Conservation (phyloP, 306 rosid species). For the Inga oerstediana region DNA sequence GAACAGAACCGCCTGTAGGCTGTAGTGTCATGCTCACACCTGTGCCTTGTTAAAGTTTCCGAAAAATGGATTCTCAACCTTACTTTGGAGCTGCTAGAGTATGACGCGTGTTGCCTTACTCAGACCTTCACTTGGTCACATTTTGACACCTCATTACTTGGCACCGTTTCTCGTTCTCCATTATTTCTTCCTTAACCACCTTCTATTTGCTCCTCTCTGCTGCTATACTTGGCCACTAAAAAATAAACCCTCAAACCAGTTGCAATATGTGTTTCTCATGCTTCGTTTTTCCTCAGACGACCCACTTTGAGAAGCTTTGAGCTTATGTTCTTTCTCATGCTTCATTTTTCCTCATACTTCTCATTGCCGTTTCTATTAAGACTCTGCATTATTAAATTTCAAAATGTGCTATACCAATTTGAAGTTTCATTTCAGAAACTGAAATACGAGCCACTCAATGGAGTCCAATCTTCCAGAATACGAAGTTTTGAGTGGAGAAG, state of each 20-base stretch:
- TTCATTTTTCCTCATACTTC: background rate
- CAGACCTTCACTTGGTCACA: background rate
- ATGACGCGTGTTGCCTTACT: slow-evolving; percentile 1
- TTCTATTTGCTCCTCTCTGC: background rate
- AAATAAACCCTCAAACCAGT: background rate
- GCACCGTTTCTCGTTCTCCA: background rate
- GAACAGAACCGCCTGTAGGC: too few species aligned
- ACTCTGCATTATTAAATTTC: background rate
- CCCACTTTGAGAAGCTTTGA: background rate
- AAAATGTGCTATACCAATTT: background rate
- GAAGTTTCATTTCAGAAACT: slow-evolving; percentile 13
- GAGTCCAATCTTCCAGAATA: slow-evolving; percentile 35
- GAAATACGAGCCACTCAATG: slow-evolving; percentile 12
- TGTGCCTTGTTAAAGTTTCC: background rate
- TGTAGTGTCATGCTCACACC: too few species aligned
- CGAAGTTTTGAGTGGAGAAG: slow-evolving; percentile 17
- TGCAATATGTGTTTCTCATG: background rate
- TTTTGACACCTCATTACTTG: background rate
- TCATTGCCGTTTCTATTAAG: background rate
- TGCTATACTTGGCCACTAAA: background rate
- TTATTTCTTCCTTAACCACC: background rate
- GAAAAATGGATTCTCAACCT: background rate
- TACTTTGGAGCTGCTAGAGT: background rate
- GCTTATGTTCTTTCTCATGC: background rate
- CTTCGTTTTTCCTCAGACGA: background rate